Evolutionary conservation across 2,329 filamentous ascomycete genomes (phyloP).

Genomic region (Fusarium multiceps): DNA sequence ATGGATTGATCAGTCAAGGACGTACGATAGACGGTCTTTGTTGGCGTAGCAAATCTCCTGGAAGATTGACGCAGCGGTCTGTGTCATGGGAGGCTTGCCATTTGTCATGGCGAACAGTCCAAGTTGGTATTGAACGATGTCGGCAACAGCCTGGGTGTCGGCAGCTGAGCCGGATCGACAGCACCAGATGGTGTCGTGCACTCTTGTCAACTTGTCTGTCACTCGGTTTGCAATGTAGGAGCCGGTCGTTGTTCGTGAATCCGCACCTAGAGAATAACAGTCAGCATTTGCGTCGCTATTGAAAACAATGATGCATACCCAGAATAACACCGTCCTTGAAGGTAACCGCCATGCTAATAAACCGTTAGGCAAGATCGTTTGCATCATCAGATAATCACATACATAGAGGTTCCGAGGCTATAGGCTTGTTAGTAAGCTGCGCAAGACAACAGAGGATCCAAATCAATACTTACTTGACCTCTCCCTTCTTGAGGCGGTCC

Average conservation of each 20-base stretch:
- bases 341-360: conserved; percentile 91
- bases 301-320: conserved; percentile 58
- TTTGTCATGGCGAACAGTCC: conserved; percentile 92
- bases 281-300: conserved; percentile 23
- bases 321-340: conserved; percentile 99
- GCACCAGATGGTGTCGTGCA: conserved; percentile 99
- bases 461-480: conserved; percentile 84
- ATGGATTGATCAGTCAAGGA: conserved; percentile 25
- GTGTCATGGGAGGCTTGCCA: conserved; percentile 89
- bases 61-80: conserved; percentile 94
- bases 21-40: conserved; percentile 91
- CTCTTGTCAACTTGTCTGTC: conserved; percentile 98
- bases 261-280: conserved; percentile 70
- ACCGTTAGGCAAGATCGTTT: conserved; percentile 43
- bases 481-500: conserved; percentile 97
- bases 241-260: conserved; percentile 96
- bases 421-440: conserved; percentile 48
- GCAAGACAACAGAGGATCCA: background rate
- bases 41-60: conserved; percentile 98
- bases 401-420: conserved; percentile 98
- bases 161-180: conserved; percentile 97
- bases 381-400: conserved; percentile 54
- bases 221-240: conserved; percentile 99
- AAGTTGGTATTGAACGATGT: conserved; percentile 97
- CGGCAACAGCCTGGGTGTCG: conserved; percentile 96